Evolutionary conservation across 345 rosid genomes (phyloP).

Genomic region (Eucalyptus curtisii): DNA sequence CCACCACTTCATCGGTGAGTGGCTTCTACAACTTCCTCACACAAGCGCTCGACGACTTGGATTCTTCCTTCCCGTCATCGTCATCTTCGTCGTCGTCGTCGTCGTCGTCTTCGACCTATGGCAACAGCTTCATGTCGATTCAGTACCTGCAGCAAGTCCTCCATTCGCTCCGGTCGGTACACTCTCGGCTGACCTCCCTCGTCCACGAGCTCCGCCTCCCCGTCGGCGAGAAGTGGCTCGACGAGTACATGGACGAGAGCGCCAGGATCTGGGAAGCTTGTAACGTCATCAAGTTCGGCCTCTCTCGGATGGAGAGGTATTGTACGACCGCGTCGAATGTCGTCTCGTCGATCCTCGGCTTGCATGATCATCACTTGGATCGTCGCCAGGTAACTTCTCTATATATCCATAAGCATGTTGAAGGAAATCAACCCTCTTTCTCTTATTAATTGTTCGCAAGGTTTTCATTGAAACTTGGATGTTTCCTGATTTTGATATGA

Average conservation of each 20-base stretch:
- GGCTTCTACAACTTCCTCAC: constrained; percentile 36
- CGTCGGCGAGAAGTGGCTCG: constrained; percentile 55
- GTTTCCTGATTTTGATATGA: not conserved
- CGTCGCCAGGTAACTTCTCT: constrained; percentile 30
- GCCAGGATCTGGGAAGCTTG: constrained; percentile 60
- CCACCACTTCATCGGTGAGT: constrained; percentile 18
- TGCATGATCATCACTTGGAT: constrained; percentile 5
- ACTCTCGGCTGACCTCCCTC: constrained; percentile 36
- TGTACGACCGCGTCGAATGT: constrained; percentile 19
- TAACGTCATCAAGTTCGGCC: constrained; percentile 27
- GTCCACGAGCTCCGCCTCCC: constrained; percentile 55
- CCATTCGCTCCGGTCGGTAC: constrained; percentile 31
- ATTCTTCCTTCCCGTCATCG: constrained; percentile 6
- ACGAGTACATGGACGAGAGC: constrained; percentile 73
- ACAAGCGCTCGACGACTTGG: constrained; percentile 34
- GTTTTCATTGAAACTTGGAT: not conserved
- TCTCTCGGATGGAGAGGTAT: constrained; percentile 28
- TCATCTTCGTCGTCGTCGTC: not conserved
- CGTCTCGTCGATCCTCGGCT: constrained; percentile 24
- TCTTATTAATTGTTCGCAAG: not conserved
- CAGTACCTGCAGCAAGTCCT: constrained; percentile 30
- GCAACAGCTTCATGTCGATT: constrained; percentile 30
- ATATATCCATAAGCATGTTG: not conserved
- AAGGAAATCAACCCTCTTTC: not conserved
- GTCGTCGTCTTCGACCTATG: not conserved